Conservation (phyloP, 208 protist species). For the Crithidia sp. region DNA sequence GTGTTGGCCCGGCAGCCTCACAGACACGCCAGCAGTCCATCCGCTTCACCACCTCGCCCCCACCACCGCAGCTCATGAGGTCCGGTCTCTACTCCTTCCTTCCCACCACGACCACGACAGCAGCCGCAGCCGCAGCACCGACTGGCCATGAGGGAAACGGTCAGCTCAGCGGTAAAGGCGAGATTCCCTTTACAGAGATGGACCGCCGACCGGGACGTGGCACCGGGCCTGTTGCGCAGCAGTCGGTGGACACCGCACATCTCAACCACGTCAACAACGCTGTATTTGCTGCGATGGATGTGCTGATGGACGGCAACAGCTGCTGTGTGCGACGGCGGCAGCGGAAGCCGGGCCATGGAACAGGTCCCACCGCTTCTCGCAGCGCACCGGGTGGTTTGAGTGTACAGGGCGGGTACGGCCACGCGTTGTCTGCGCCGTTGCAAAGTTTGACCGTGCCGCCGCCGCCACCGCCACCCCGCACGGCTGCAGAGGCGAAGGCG, state of each 20-base stretch:
- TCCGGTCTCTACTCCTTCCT: conserved; percentile 5
- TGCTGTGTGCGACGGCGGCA: conserved; percentile 54
- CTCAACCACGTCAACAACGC: conserved; percentile 22
- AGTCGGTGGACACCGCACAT: conserved; percentile 26
- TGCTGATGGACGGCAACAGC: conserved; percentile 81
- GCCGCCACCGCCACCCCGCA: conserved; percentile 17
- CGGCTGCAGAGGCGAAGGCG: conserved; percentile 23
- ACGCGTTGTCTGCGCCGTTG: too few relatives aligned
- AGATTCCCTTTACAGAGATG: conserved; percentile 15
- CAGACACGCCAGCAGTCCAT: background rate
- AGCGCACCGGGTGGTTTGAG: background rate
- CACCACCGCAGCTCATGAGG: too few relatives aligned
- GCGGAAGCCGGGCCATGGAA: background rate
- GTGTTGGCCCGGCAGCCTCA: background rate
- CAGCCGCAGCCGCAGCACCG: too few relatives aligned
- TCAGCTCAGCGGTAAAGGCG: too few relatives aligned
- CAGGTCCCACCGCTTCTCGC: background rate
- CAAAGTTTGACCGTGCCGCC: background rate
- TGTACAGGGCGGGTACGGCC: too few relatives aligned
- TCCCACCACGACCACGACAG: background rate
- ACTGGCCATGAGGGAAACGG: too few relatives aligned
- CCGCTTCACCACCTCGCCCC: too few relatives aligned
- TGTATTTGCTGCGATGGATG: conserved; percentile 57
- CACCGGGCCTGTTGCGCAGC: conserved; percentile 19
- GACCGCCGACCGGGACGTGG: conserved; percentile 20